Base-by-base conservation (phyloP, 352 stramenopile species). In the Globisporangium apiculatum region DNA sequence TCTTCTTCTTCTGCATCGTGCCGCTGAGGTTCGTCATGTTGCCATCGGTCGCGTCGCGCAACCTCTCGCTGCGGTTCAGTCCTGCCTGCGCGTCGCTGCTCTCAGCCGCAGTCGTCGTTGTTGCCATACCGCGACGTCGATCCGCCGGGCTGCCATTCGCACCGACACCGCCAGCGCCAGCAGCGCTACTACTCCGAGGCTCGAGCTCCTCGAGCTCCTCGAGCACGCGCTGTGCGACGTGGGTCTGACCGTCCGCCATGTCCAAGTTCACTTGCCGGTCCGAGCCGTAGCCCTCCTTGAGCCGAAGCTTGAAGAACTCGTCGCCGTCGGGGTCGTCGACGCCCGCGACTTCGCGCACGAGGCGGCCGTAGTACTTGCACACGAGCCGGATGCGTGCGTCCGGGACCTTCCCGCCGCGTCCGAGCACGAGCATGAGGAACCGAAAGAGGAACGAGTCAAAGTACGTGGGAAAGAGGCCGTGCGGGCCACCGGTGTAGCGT, bases 341-440 rank as follows among this genome's bases (percentile, higher is more conserved):
- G 1, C 94, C 95, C 7, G 94, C 87, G 18, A 98, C 86, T 58
- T 97, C 84, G 48, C 79, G 81, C 40, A 98, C 76, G 36, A 98
- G 84, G 15, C 81, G 73, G 0, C 80, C 88, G 65, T 98, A 99
- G 61, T 96, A 94, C 51, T 94, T 94, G 55, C 89, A 96, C 11
- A 97, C 85, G 38, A 98, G 72, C 3, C 87, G 88, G 48, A 98
- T 94, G 35, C 95, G 80, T 9, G 89, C 89, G 73, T 99, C 96
- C 4, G 96, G 94, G 0, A 94, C 70, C 62, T 88, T 87, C 31
- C 86, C 86, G 38, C 82, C 83, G 48, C 81, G 79, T 57, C 83
- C 86, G 0, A 96, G 69, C 17, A 96, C 75, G 45, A 92, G 61
- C 52, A 90, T 74, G 45, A 98, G 79, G 35, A 98, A 96, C 35